Conservation (phyloP, 2,329 filamentous ascomycete genomes). For the Ceratocystis smalleyi region DNA sequence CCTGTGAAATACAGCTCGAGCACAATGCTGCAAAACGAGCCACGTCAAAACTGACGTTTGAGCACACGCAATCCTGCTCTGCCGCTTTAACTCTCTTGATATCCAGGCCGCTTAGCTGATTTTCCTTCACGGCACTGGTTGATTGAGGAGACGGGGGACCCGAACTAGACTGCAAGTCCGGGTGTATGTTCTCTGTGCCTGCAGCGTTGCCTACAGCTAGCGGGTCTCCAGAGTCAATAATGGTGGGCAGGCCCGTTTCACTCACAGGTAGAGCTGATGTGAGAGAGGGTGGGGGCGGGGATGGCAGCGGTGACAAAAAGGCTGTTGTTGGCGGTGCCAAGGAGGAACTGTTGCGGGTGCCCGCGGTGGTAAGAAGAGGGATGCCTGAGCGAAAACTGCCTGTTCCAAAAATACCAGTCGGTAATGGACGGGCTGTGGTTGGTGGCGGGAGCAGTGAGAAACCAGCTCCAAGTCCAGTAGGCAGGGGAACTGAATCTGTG, state of each 20-base stretch:
- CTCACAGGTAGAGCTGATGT: background rate
- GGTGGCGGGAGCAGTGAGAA: background rate
- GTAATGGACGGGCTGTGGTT: background rate
- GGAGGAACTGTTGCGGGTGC: background rate
- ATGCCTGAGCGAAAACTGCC: background rate
- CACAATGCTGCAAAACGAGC: constrained; percentile 26
- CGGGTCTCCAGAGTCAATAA: constrained; percentile 15
- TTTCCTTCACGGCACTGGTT: background rate
- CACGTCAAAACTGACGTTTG: constrained; percentile 29
- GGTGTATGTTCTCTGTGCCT: background rate
- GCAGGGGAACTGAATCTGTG: background rate
- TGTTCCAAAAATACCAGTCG: background rate
- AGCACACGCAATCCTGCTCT: constrained; percentile 27
- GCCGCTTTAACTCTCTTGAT: constrained; percentile 19
- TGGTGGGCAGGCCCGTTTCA: constrained; percentile 6
- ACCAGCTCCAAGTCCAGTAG: background rate
- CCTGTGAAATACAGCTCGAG: constrained; percentile 26
- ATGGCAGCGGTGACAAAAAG: background rate
- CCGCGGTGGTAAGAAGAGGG: background rate
- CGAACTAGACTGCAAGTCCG: background rate
- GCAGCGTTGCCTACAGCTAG: constrained; percentile 17
- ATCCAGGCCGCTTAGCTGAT: constrained; percentile 18
- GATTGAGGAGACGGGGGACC: background rate
- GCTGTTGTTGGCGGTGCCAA: background rate
- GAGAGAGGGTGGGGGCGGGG: background rate